Percentiles rank a stretch among this genome's conserved stretches.
Evolutionary conservation across 371 early-diverging fungal genomes (phyloP).

Genomic region (Syncephalastrum contaminatum): DNA sequence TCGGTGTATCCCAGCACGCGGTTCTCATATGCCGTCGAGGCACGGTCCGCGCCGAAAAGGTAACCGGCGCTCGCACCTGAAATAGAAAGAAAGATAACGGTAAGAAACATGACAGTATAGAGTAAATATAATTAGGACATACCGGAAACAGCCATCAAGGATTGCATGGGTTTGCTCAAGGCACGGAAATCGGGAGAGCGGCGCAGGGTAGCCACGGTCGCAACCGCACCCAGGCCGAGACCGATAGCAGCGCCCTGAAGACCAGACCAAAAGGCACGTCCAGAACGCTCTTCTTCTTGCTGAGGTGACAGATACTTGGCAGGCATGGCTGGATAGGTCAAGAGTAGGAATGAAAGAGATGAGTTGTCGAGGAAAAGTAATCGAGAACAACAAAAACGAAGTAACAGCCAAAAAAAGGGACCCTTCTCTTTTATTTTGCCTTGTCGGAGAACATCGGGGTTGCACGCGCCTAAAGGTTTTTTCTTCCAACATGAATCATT

Average conservation of each 20-base stretch:
- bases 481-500: too few species aligned
- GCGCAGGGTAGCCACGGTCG: slow-evolving; percentile 30
- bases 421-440: too few species aligned
- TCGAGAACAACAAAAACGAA: too few species aligned
- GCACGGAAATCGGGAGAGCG: slow-evolving; percentile 45
- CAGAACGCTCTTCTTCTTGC: slow-evolving; percentile 31
- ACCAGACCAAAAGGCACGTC: slow-evolving; percentile 29
- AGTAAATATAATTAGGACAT: slow-evolving; percentile 6
- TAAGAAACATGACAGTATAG: not conserved
- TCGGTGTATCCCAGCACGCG: slow-evolving; percentile 42
- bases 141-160: slow-evolving; percentile 42
- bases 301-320: slow-evolving; percentile 10
- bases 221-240: slow-evolving; percentile 41
- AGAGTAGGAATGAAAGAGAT: too few species aligned
- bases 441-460: too few species aligned
- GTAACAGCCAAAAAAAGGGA: too few species aligned
- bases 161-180: slow-evolving; percentile 37
- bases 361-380: too few species aligned
- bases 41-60: slow-evolving; percentile 45
- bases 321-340: slow-evolving; percentile 1
- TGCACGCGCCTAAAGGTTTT: too few species aligned
- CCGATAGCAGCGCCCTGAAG: slow-evolving; percentile 45
- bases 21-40: slow-evolving; percentile 38
- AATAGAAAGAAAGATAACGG: not conserved
- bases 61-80: slow-evolving; percentile 46